Base-by-base conservation (phyloP, 371 early-diverging fungal species). In the Neoconidiobolus thromboides region DNA sequence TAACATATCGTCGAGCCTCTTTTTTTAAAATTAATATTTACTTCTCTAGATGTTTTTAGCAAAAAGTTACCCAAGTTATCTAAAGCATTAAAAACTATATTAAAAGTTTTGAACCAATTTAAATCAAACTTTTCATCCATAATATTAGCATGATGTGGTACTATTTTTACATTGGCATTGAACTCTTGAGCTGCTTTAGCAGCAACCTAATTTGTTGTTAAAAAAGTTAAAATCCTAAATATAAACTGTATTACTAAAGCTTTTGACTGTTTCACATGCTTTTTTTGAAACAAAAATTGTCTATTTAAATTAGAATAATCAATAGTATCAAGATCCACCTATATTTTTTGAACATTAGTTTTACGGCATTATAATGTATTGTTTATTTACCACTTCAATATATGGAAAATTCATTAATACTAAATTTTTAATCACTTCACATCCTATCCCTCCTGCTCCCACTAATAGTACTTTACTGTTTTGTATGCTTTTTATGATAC, bases 381-480 rank as follows among this genome's bases (percentile, higher is more conserved):
- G 39, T 2, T 36, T 12, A 63, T 73, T 60, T 72, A 83, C 87
- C 62, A 91, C 78, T 57, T 82, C 78, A 56, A 98, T 91, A 63
- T 81, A 62, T 61, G 70, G 73, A 69, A 95, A 94, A 12, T 96
- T 96, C 26, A 83, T 74, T 71, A 93, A 66, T 39, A 90, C 91
- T 15, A 98, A 77, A 69, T 92, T 83, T 71, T 99, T 98, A 14
- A 97, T 75, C 43, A 99, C 69, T 71, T 99, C 99, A 69, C 99
- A 98, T 41, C 99, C 99, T 59, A 99, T 93, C 4, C 99, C 99
- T 61, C 99, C 99, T 6, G 91, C 88, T 42, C 93, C 93, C 4
- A 91, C 85, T 62, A 91, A 73, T 40, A 92, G 68, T 14, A 89
- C 72, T 41, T 69, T 72, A 26, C 26, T 26, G 26, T 26, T 26